Conservation (phyloP, 192 early-diverging fungal species). For the Gamsiella multidivaricata region DNA sequence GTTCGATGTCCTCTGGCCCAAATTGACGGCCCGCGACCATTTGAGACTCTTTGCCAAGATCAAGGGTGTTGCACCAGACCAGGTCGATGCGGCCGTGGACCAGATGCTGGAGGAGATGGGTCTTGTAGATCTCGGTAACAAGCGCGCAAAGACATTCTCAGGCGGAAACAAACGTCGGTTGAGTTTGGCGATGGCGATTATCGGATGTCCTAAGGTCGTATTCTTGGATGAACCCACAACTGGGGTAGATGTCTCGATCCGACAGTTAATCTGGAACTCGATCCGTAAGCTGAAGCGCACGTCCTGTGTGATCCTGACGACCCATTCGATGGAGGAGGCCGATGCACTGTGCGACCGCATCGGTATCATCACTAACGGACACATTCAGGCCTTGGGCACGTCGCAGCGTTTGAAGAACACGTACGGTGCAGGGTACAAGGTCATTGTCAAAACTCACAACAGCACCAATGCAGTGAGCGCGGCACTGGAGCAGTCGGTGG, state of each 20-base stretch:
- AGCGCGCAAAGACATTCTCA: conserved; percentile 60
- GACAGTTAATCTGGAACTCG: conserved; percentile 63
- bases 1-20: conserved; percentile 53
- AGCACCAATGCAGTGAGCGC: conserved; percentile 16
- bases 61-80: conserved; percentile 48
- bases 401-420: conserved; percentile 62
- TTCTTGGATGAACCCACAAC: conserved; percentile 90
- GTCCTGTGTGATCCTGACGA: conserved; percentile 54
- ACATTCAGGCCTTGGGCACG: conserved; percentile 57
- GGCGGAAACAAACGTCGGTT: conserved; percentile 76
- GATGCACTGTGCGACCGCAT: conserved; percentile 60
- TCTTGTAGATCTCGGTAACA: conserved; percentile 34
- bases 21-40: conserved; percentile 56
- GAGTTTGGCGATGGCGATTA: conserved; percentile 68
- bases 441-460: conserved; percentile 45
- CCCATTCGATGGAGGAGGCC: conserved; percentile 59
- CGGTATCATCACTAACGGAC: conserved; percentile 62
- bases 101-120: conserved; percentile 51
- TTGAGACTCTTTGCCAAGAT: conserved; percentile 53
- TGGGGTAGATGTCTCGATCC: conserved; percentile 72
- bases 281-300: conserved; percentile 55
- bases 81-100: conserved; percentile 25
- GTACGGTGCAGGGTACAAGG: conserved; percentile 61
- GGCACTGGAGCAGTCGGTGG: conserved; percentile 20
- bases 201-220: conserved; percentile 74